Evolutionary conservation across 176 grass and related monocot species (phyloP).

Genomic region (Canna indica): DNA sequence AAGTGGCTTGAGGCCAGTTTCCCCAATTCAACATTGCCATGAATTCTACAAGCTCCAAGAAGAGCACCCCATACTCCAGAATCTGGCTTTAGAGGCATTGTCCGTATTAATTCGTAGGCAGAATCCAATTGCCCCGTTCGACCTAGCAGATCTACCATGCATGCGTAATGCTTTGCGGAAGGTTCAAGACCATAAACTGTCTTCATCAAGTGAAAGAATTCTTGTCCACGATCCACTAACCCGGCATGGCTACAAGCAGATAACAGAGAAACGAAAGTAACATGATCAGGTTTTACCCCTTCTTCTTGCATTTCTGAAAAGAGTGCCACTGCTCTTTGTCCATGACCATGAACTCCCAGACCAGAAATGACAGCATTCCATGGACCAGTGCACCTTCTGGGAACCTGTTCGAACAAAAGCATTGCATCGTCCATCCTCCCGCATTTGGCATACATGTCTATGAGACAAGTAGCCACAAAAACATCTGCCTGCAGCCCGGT

Average conservation of each 20-base stretch:
- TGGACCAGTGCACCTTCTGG: constrained; percentile 32
- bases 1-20: constrained; percentile 49
- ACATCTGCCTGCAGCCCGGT: constrained; percentile 44
- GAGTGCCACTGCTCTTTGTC: constrained; percentile 25
- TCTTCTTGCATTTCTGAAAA: constrained; percentile 64
- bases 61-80: constrained; percentile 64
- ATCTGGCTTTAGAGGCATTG: constrained; percentile 48
- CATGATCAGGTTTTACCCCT: constrained; percentile 53
- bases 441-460: constrained; percentile 75
- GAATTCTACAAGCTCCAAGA: constrained; percentile 65
- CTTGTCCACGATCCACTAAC: constrained; percentile 51
- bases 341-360: constrained; percentile 57
- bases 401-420: constrained; percentile 43
- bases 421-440: constrained; percentile 46
- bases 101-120: constrained; percentile 45
- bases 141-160: constrained; percentile 62
- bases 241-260: constrained; percentile 64
- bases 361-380: constrained; percentile 68
- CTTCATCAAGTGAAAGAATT: constrained; percentile 52
- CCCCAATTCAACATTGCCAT: constrained; percentile 62
- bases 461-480: constrained; percentile 50
- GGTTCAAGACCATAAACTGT: constrained; percentile 34
- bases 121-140: constrained; percentile 43
- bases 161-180: constrained; percentile 46
- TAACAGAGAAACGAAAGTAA: constrained; percentile 68